These are phyloP conservation scores for Neurospora sublineolata DNA, from an alignment of 495 filamentous ascomycete species.

Conservation along the genomic window DNA sequence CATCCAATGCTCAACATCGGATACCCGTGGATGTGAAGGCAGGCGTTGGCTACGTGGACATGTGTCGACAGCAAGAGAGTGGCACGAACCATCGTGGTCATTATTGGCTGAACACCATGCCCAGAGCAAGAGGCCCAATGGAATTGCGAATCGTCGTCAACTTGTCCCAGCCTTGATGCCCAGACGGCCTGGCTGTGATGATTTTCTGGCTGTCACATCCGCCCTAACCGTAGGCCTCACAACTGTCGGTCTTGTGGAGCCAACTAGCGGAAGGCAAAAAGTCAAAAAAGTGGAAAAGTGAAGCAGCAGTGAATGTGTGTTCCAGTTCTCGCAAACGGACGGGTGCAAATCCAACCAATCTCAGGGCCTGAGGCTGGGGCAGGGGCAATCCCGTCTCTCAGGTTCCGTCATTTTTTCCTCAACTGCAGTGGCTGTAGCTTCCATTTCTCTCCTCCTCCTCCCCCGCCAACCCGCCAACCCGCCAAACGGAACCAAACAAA, in stretches of 20 bases:
- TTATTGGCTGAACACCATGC: neutral
- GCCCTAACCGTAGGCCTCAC: neutral
- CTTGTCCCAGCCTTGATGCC: neutral
- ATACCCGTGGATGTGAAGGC: neutral
- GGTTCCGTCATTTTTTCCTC: neutral
- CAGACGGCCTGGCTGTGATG: neutral
- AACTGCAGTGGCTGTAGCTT: neutral
- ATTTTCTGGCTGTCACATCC: neutral
- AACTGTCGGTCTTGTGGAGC: neutral
- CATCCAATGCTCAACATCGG: neutral
- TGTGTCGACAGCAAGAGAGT: neutral
- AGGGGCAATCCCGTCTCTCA: neutral
- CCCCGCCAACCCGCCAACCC: neutral
- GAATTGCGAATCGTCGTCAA: neutral
- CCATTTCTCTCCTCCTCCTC: neutral
- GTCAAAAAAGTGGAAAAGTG: neutral
- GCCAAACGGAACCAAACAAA: neutral
- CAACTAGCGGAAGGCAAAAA: neutral
- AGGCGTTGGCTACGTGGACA: constrained; percentile 10
- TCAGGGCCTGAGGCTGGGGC: neutral
- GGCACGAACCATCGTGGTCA: neutral
- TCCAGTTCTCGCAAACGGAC: neutral
- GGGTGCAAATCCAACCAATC: neutral
- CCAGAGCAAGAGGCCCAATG: neutral
- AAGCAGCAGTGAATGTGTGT: neutral